These are phyloP conservation scores for Xylaria sp. DNA, from an alignment of 2,329 filamentous ascomycete species.

Conservation along the genomic window DNA sequence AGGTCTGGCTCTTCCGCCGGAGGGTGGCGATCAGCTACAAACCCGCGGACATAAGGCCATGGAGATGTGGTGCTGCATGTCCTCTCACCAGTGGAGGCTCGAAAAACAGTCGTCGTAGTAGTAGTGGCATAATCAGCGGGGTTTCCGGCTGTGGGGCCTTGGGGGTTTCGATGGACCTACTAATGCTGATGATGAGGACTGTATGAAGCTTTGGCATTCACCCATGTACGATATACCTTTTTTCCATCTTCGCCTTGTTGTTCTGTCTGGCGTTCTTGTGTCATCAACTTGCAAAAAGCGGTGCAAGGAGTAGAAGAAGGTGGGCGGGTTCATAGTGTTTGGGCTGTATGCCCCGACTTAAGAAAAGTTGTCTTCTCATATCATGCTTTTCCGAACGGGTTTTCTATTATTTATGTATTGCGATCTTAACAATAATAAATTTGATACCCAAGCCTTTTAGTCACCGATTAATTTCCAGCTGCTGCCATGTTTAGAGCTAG, in stretches of 20 bases:
- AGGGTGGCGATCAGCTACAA: conserved; percentile 5
- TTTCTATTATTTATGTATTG: background rate
- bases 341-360: conserved; percentile 19
- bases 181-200: conserved; percentile 40
- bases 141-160: conserved; percentile 14
- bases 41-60: background rate
- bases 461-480: too few species aligned
- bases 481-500: too few species aligned
- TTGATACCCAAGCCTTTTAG: too few species aligned
- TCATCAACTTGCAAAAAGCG: conserved; percentile 38
- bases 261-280: conserved; percentile 31
- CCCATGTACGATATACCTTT: conserved; percentile 42
- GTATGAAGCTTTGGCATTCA: conserved; percentile 35
- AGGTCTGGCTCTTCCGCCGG: conserved; percentile 2
- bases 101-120: background rate
- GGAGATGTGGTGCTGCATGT: background rate
- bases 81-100: conserved; percentile 8
- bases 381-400: background rate
- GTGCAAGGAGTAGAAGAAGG: conserved; percentile 41
- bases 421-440: background rate
- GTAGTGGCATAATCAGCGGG: conserved; percentile 25
- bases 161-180: conserved; percentile 24
- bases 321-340: conserved; percentile 23
- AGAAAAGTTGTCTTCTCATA: conserved; percentile 27
- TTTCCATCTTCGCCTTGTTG: conserved; percentile 8